These are phyloP conservation scores for Globisporangium splendens DNA, from an alignment of 352 stramenopile genomes.

Conservation along the genomic window DNA sequence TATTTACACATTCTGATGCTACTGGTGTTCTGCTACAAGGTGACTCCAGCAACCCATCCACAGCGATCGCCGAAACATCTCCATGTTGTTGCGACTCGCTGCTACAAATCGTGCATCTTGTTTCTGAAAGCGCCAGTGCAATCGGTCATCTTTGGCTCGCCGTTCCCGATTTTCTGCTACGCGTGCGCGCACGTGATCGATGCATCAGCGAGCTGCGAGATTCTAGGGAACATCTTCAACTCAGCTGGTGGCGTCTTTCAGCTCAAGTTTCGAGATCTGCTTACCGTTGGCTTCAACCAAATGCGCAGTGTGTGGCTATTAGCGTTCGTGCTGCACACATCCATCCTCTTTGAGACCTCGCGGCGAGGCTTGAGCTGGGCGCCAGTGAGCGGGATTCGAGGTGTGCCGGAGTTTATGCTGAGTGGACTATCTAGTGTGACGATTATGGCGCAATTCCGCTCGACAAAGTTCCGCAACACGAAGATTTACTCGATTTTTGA, in stretches of 20 bases:
- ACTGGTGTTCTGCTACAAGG: constrained; percentile 8
- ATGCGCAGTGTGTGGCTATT: constrained; percentile 49
- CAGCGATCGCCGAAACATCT: too few species aligned
- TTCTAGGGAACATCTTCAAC: too few species aligned
- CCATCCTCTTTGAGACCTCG: constrained; percentile 16
- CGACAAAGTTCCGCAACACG: constrained; percentile 3
- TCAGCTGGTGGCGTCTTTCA: too few species aligned
- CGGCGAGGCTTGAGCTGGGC: constrained; percentile 11
- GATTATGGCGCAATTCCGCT: constrained; percentile 26
- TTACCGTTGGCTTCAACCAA: constrained; percentile 31
- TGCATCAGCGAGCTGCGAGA: constrained; percentile 30
- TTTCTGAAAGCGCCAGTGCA: constrained; percentile 45
- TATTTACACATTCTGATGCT: constrained; percentile 5
- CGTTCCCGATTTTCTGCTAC: constrained; percentile 43
- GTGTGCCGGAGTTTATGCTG: constrained; percentile 31
- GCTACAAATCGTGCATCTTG: too few species aligned
- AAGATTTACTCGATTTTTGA: constrained; percentile 8
- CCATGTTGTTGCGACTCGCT: too few species aligned
- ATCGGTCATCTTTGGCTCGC: constrained; percentile 47
- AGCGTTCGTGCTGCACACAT: constrained; percentile 24
- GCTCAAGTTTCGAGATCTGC: constrained; percentile 21
- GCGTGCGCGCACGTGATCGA: constrained; percentile 43
- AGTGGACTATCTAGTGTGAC: constrained; percentile 30
- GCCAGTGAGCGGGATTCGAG: constrained; percentile 18
- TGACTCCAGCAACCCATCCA: too few species aligned